Percentiles rank a stretch among this genome's conserved stretches.
Conservation (phyloP, 2,329 filamentous ascomycete genomes). For the Hypoxylon sp. region DNA sequence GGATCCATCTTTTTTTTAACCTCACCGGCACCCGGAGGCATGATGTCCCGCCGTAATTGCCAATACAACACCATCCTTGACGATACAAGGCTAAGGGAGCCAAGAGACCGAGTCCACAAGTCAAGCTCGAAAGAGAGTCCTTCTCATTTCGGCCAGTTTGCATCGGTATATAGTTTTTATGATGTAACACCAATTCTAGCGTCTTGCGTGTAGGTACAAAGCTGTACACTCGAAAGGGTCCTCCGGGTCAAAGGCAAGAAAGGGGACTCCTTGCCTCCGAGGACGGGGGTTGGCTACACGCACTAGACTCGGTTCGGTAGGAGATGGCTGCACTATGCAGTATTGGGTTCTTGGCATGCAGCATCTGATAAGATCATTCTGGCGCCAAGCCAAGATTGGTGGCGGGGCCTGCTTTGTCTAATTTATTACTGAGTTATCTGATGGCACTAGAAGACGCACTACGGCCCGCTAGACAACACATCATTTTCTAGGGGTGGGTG, state of each 20-base stretch:
- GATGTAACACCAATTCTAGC: constrained; percentile 41
- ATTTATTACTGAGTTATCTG: constrained; percentile 42
- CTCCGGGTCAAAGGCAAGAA: not conserved
- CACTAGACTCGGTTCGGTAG: constrained; percentile 39
- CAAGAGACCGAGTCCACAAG: constrained; percentile 30
- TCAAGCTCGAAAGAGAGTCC: constrained; percentile 19
- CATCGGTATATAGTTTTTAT: constrained; percentile 38
- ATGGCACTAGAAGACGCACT: constrained; percentile 38
- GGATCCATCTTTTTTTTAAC: constrained; percentile 35
- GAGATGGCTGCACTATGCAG: constrained; percentile 16
- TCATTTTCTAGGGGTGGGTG: constrained; percentile 23
- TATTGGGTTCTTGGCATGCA: constrained; percentile 44
- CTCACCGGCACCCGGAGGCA: constrained; percentile 34
- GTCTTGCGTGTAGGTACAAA: constrained; percentile 41
- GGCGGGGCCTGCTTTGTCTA: constrained; percentile 23
- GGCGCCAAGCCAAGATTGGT: constrained; percentile 33
- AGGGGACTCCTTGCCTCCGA: constrained; percentile 40
- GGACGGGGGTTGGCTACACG: constrained; percentile 34
- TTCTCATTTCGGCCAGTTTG: constrained; percentile 39
- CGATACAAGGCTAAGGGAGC: constrained; percentile 29
- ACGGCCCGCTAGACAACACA: constrained; percentile 29
- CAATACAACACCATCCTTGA: constrained; percentile 32
- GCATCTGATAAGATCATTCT: constrained; percentile 54
- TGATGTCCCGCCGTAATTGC: constrained; percentile 35
- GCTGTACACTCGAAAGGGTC: constrained; percentile 33